These are phyloP conservation scores for Colletotrichum cordylinicola DNA, from an alignment of 2,329 filamentous ascomycete species.

Conservation along the genomic window DNA sequence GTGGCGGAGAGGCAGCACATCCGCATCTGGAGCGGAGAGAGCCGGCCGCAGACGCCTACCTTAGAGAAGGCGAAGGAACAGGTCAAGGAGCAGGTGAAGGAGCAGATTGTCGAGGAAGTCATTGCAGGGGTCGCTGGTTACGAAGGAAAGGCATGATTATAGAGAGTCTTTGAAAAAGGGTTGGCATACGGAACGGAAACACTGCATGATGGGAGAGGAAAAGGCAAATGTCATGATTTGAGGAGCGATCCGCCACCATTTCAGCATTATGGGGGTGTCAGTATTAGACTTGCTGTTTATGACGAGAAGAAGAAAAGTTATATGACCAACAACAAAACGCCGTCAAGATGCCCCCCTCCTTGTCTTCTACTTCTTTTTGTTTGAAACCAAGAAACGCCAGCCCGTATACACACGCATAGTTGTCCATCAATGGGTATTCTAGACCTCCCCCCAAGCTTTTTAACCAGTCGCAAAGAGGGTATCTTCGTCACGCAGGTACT, in stretches of 20 bases:
- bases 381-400: conserved; percentile 12
- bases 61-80: conserved; percentile 26
- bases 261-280: neutral
- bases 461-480: conserved; percentile 65
- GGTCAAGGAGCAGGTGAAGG: conserved; percentile 17
- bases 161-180: neutral
- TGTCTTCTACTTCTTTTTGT: conserved; percentile 13
- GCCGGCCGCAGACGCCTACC: conserved; percentile 57
- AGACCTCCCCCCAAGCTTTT: neutral
- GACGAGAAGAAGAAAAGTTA: neutral
- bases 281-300: neutral
- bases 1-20: conserved; percentile 89
- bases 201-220: neutral
- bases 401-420: neutral
- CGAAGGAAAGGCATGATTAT: conserved; percentile 19
- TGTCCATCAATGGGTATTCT: neutral
- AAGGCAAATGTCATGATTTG: neutral
- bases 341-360: conserved; percentile 17
- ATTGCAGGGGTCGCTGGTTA: conserved; percentile 27
- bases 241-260: neutral
- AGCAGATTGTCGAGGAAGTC: conserved; percentile 9
- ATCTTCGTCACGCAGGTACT: conserved; percentile 88
- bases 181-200: neutral
- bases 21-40: conserved; percentile 69
- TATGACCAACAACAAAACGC: conserved; percentile 19